Evolutionary conservation across 1,284 basidiomycete genomes (phyloP).

Genomic region (Tilletia indica): DNA sequence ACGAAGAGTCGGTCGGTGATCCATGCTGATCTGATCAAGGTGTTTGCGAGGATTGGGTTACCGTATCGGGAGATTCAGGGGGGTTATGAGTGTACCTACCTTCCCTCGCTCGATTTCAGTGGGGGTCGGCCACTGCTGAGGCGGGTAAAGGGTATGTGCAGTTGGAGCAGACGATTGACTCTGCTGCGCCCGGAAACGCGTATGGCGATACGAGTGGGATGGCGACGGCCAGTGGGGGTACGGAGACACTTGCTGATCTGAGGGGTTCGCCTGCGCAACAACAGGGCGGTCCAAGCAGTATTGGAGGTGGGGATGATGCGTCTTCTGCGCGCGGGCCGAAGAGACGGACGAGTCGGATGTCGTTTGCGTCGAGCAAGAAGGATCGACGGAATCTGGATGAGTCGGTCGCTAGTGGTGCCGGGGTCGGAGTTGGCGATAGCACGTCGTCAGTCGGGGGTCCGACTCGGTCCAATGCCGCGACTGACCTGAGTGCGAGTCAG

Average conservation of each 20-base stretch:
- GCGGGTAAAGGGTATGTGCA: constrained; percentile 39
- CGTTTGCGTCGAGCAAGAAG: constrained; percentile 37
- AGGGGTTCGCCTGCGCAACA: constrained; percentile 24
- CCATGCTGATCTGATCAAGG: constrained; percentile 77
- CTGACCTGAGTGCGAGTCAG: too few relatives aligned
- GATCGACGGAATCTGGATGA: constrained; percentile 29
- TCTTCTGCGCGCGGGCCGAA: constrained; percentile 23
- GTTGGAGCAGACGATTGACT: not conserved
- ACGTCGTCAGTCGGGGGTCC: constrained; percentile 4
- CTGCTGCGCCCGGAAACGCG: not conserved
- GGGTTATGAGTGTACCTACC: constrained; percentile 93
- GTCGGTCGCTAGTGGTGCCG: constrained; percentile 15
- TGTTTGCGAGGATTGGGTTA: constrained; percentile 88
- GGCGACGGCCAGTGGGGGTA: not conserved
- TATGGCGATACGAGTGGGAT: not conserved
- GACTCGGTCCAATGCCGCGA: not conserved
- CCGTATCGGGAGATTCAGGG: constrained; percentile 84
- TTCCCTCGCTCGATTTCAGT: constrained; percentile 77
- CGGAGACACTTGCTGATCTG: constrained; percentile 32
- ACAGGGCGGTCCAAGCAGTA: not conserved
- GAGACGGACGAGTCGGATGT: constrained; percentile 40
- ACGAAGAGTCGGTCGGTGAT: constrained; percentile 80
- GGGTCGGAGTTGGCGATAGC: constrained; percentile 1
- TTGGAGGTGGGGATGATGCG: constrained; percentile 23
- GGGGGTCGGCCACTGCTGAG: constrained; percentile 54